These are phyloP conservation scores for Cryphonectria radicalis DNA, from an alignment of 2,329 filamentous ascomycete species.

Conservation along the genomic window DNA sequence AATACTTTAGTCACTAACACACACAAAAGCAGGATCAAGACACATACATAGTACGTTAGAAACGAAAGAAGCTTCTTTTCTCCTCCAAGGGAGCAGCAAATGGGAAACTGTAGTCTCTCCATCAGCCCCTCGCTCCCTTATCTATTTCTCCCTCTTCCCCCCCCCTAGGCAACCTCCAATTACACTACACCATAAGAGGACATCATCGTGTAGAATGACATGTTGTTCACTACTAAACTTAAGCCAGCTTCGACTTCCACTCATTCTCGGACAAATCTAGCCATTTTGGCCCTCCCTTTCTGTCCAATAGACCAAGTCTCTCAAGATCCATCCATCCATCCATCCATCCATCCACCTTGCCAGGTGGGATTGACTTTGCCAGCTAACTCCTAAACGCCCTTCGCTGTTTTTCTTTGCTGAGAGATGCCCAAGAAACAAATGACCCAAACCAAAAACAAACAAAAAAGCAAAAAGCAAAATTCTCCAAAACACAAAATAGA, in stretches of 20 bases:
- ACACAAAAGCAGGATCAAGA: background rate
- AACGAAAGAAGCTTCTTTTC: background rate
- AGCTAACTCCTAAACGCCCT: slow-evolving; percentile 20
- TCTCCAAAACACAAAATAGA: background rate
- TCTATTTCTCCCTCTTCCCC: background rate
- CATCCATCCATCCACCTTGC: background rate
- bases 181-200: background rate
- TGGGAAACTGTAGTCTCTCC: background rate
- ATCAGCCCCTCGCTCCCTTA: background rate
- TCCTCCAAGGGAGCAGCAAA: background rate
- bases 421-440: slow-evolving; percentile 11
- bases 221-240: background rate
- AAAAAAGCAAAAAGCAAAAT: background rate
- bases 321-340: background rate
- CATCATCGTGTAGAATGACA: background rate
- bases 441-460: background rate
- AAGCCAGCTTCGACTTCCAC: background rate
- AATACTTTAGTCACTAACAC: too few relatives aligned
- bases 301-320: background rate
- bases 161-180: background rate
- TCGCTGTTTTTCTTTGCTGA: slow-evolving; percentile 22
- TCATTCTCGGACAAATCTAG: background rate
- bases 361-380: background rate
- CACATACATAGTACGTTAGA: background rate
- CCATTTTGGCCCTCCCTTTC: background rate